Percentiles rank a stretch among this genome's conserved stretches.
Conservation (phyloP, 441 rosid species). For the Daphne laureola region DNA sequence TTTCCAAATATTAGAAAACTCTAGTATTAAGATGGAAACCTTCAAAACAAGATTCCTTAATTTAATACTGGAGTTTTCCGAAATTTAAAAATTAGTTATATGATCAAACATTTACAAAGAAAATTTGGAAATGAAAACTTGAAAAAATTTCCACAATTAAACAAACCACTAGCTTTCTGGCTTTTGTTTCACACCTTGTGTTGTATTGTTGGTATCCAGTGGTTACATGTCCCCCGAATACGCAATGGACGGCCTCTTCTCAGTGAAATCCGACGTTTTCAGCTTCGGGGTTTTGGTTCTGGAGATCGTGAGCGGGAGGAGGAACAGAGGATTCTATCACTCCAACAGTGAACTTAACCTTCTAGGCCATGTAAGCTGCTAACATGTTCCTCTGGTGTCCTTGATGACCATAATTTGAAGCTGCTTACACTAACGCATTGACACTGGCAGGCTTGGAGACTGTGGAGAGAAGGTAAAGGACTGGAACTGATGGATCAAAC, state of each 20-base stretch:
- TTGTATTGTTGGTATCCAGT: constrained; percentile 14
- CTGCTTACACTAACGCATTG: background rate
- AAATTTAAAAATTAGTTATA: no score
- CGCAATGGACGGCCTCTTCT: constrained; percentile 29
- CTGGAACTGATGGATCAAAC: constrained; percentile 23
- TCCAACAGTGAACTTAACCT: constrained; percentile 16
- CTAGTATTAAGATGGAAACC: no score
- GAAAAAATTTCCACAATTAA: no score
- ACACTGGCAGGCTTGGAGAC: constrained; percentile 33
- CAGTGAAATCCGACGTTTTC: constrained; percentile 31
- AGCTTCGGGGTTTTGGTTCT: constrained; percentile 30
- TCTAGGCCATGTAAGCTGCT: constrained; percentile 26
- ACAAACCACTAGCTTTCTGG: no score
- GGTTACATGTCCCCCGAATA: constrained; percentile 41
- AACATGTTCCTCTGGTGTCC: background rate
- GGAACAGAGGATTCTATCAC: constrained; percentile 15
- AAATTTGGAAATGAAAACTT: no score
- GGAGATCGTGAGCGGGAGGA: constrained; percentile 27
- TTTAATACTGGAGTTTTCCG: no score
- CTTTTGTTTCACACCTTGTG: background rate
- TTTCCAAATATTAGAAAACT: no score
- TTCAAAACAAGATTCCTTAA: no score
- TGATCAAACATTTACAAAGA: no score
- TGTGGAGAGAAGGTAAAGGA: constrained; percentile 26
- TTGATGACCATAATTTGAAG: background rate